Base-by-base conservation (phyloP, 1,284 basidiomycete genomes). In the Meripilus lineatus region DNA sequence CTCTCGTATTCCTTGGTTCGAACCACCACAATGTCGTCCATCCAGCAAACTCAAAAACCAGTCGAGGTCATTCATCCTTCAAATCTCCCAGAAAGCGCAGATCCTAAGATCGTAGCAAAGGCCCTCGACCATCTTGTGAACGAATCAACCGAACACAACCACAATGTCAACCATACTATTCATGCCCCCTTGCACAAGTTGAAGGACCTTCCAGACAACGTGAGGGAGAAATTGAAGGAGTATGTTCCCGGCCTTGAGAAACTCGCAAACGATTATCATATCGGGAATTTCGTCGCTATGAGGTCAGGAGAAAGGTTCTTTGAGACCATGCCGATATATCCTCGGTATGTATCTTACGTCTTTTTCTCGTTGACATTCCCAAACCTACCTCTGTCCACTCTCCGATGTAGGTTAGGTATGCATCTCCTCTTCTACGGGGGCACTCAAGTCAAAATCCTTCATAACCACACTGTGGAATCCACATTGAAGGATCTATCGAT, bases 311-410 rank as follows among this genome's bases (percentile, higher is more conserved):
- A 81, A 59, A 72, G 74, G 57, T 70, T 84, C 51, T 89, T 89
- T 49, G 89, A 91, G 65, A 77, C 74, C 43, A 91, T 91, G 88
- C 86, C 86, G 1, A 71, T 90, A 26, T 90, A 88, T 64, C 75
- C 78, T 14, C 68, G 72, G 65, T 74, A 45, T 42, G 61, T 52
- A 30, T 30, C 8, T 30, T 30, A n/a, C 28, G 4, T 3, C 3
- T 2, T 3, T 2, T 13, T 18, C 34, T 21, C 20, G 17, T 17
- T 8, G 17, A 17, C 35, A 20, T 32, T 30, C 22, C 7, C 2
- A 34, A 10, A 30, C 28, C n/a, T 30, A 30, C 28, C 8, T 30
- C n/a, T 10, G 8, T 30, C 28, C 10, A 10, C 3, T 18, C 8
- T n/a, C 8, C n/a, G 8, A 10, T 58, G 4, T 45, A 73, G 75